These are phyloP conservation scores for Lepidopterella palustris DNA, from an alignment of 495 filamentous ascomycete genomes.

Conservation along the genomic window DNA sequence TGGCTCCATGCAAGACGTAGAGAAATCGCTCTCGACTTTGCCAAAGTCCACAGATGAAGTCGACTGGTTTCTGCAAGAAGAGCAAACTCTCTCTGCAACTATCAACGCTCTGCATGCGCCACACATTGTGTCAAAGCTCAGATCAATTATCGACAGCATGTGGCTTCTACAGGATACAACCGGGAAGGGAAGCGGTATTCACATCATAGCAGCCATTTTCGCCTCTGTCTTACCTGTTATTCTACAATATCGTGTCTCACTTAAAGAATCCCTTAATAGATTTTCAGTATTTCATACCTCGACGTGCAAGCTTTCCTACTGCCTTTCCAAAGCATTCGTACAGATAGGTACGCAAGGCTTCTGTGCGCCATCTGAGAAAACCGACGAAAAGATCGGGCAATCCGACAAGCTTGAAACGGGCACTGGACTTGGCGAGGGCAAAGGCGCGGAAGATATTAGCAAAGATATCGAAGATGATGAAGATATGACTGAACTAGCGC, in stretches of 20 bases:
- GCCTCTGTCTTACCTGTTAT: constrained; percentile 66
- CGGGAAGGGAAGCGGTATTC: constrained; percentile 2
- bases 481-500: constrained; percentile 83
- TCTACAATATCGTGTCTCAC: constrained; percentile 61
- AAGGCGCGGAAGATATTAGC: constrained; percentile 93
- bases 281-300: constrained; percentile 56
- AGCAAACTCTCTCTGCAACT: constrained; percentile 12
- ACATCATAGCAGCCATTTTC: constrained; percentile 41
- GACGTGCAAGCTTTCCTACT: constrained; percentile 65
- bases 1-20: constrained; percentile 33
- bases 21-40: constrained; percentile 14
- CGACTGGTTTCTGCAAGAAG: constrained; percentile 27
- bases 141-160: background rate
- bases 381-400: constrained; percentile 55
- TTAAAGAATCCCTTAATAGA: constrained; percentile 44
- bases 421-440: constrained; percentile 94
- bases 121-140: background rate
- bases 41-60: constrained; percentile 19
- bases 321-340: constrained; percentile 66
- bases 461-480: constrained; percentile 93
- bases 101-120: constrained; percentile 13
- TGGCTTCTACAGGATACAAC: background rate
- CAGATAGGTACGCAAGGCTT: constrained; percentile 78
- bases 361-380: constrained; percentile 77
- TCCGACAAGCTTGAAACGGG: constrained; percentile 76